A percentile compares a stretch with the other conserved stretches of the same genome.
phyloP scores from a whole-genome alignment of 768 basidiomycete genomes.

The Mycena capillaripes region DNA sequence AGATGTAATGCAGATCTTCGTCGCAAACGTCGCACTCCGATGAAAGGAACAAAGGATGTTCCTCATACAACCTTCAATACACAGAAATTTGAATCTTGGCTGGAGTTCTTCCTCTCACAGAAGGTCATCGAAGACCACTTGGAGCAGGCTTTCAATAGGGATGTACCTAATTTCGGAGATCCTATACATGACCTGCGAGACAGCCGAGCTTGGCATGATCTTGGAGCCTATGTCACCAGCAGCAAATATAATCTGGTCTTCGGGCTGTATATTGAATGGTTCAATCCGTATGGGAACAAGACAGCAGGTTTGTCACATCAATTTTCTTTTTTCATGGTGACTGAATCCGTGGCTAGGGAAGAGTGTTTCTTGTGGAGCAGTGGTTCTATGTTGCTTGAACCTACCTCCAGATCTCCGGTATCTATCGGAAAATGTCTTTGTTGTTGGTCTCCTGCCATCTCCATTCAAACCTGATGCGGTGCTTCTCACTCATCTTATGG shows the following conservation, averaged over 20 bases:
- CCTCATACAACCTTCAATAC: constrained; percentile 11
- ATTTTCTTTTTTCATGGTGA: neutral
- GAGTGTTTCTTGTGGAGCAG: constrained; percentile 23
- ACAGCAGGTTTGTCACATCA: constrained; percentile 28
- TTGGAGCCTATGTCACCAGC: neutral
- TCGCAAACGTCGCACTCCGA: constrained; percentile 3
- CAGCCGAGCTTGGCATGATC: constrained; percentile 14
- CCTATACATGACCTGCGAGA: constrained; percentile 13
- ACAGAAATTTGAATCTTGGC: too few species aligned
- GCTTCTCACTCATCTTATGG: constrained; percentile 22
- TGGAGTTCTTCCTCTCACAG: constrained; percentile 9
- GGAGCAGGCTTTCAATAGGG: neutral
- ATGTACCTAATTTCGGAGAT: neutral
- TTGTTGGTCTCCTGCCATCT: constrained; percentile 43
- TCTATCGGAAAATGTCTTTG: constrained; percentile 40
- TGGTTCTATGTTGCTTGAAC: constrained; percentile 42
- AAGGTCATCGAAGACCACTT: constrained; percentile 14
- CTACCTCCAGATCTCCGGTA: constrained; percentile 41
- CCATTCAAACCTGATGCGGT: constrained; percentile 39
- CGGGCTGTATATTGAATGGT: constrained; percentile 41
- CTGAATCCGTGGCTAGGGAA: too few species aligned
- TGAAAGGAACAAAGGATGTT: constrained; percentile 3
- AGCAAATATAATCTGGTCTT: constrained; percentile 33
- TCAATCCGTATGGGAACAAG: constrained; percentile 41
- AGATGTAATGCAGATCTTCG: constrained; percentile 8